Base-by-base conservation (phyloP, 352 stramenopile species). In the Phytopythium kandeliae region DNA sequence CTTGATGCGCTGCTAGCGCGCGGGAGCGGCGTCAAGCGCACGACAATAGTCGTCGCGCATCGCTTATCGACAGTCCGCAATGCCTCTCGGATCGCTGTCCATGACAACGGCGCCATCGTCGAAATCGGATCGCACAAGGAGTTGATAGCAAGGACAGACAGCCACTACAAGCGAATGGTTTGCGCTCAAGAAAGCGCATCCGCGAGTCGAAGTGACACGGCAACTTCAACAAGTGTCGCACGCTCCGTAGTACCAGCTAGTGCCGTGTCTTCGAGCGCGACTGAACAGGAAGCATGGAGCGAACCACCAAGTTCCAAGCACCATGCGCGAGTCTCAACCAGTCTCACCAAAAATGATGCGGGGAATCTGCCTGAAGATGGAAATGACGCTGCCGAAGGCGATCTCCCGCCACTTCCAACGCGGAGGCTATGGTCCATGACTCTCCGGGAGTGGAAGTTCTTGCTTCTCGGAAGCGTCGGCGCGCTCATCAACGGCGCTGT, bases 41-140 rank as follows among this genome's bases (percentile, higher is more conserved):
- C 92, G 11, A 97, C 85, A 13, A 74, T 98, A 41, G 90, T 98
- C 36, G 92, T 98, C 51, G 95, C 95, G 0, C 95, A 98, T 65
- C 79, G 94, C 10, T 60, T 99, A 19, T 95, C 80, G 43, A 98
- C 92, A 7, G 89, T 98, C 51, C 85, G 92, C 51, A 83, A 97
- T 65, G 96, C 92, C 38, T 82, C 98, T 58, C 72, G 85, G 33
- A 99, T 99, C 50, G 84, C 95, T 24, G 96, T 99, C 13, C 74
- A 99, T 48, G 67, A 92, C n/a, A 62, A 86, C n/a, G 96, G 96
- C 8, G 58, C 57, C 24, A 91, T 99, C 24, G 78, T 96, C 3
- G 95, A 99, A 61, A 60, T 88, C 12, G 96, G 96, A 7, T 96
- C 82, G 8, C 96, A 99, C 58, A 71, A 89, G 2, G 83, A 98